phyloP scores from a whole-genome alignment of 129 eudicot species.

The Lactuca saligna region DNA sequence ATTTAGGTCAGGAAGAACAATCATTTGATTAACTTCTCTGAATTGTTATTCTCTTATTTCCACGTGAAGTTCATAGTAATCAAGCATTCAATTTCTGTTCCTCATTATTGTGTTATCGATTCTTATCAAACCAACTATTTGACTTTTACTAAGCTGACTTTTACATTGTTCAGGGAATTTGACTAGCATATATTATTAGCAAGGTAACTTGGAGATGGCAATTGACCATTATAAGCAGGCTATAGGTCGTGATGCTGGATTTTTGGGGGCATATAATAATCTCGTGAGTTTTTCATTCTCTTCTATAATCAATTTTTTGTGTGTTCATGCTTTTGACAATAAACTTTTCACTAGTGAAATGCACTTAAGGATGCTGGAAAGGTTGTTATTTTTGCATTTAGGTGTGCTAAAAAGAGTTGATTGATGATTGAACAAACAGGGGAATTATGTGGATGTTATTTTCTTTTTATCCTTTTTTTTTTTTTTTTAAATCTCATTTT shows the following conservation, averaged over 20 bases:
- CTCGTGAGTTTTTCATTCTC: constrained; percentile 40
- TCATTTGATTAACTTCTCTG: no score
- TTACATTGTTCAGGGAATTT: constrained; percentile 59
- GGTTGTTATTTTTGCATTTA: no score
- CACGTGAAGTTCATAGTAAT: no score
- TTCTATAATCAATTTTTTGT: neutral
- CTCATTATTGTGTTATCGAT: no score
- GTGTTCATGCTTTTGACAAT: neutral
- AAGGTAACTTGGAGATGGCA: constrained; percentile 89
- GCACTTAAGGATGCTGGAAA: constrained; percentile 88
- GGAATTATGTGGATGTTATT: no score
- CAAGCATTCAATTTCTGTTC: no score
- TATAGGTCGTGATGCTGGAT: constrained; percentile 72
- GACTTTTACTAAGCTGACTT: neutral
- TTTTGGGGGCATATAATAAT: constrained; percentile 91
- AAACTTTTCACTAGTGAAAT: constrained; percentile 55
- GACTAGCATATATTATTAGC: constrained; percentile 83
- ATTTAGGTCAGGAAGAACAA: no score
- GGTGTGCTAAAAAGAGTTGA: no score
- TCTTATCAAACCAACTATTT: neutral
- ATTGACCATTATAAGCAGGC: constrained; percentile 79
- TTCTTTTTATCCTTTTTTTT: no score
- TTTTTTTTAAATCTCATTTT: neutral
- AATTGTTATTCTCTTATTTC: no score
- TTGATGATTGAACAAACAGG: neutral